Base-by-base conservation (phyloP, 169 alveolate genomes). In the Ichthyophthirius multifiliis region DNA sequence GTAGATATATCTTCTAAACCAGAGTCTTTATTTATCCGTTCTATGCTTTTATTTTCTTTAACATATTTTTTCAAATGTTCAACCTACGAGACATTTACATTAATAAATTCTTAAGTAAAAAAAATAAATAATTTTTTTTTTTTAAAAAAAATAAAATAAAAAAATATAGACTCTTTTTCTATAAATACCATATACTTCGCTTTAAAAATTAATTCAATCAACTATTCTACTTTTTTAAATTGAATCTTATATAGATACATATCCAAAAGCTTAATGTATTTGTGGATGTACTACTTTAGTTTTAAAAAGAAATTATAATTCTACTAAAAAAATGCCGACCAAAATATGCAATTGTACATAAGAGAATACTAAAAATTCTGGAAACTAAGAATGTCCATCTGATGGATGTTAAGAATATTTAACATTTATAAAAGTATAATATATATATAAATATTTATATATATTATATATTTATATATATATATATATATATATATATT, bases 231-330 rank as follows among this genome's bases (percentile, higher is more conserved):
- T 67, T 18, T 67, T 67, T 67, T 37, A 39, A 39, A 18, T 67
- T 9, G 77, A 67, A 67, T 35, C 35, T 34, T 93, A 91, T 82
- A 43, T 92, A 44, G 74, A 82, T 15, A 65, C 91, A 7, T 91
- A 75, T 76, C 97, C 96, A 6, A 88, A 85, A 78, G 90, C 87
- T 45, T 74, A 88, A 44, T 94, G 97, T 62, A 76, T 90, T 46
- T 94, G 97, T 83, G 97, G 97, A 0, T 88, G 91, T 27, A 85
- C 92, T 32, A 82, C 89, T 35, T 74, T 94, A 34, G 86, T 91
- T 20, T 71, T 94, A 0, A 80, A 89, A 35, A 43, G 93, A 63
- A 75, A 92, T 48, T 82, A 73, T 63, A 89, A 92, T 20, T 93
- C 89, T 77, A 80, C 86, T 18, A 83, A 82, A 34, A 80, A 87